Evolutionary conservation across 495 filamentous ascomycete genomes (phyloP).

Genomic region (Penicillium crystallinum): DNA sequence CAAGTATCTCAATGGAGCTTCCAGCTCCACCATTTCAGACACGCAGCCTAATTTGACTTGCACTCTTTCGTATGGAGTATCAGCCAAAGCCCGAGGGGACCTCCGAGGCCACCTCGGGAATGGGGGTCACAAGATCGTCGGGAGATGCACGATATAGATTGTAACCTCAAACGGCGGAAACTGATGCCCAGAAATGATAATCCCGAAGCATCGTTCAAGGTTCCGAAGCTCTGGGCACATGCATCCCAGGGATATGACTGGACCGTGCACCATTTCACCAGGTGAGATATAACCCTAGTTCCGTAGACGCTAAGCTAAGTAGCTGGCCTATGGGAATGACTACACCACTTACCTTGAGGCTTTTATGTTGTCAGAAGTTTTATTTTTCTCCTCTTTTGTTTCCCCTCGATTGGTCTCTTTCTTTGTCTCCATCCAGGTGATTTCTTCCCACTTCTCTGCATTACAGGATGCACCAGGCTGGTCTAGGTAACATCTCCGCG

Average conservation of each 20-base stretch:
- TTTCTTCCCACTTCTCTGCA: neutral
- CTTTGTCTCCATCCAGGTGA: neutral
- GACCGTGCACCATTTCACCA: slow-evolving; percentile 10
- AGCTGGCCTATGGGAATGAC: too few relatives aligned
- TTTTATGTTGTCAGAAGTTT: neutral
- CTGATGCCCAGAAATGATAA: neutral
- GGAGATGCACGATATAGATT: neutral
- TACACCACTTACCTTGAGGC: neutral
- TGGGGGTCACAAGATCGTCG: neutral
- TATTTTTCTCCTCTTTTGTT: neutral
- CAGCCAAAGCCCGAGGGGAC: too few relatives aligned
- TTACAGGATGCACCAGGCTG: slow-evolving; percentile 3
- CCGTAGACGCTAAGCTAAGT: slow-evolving; percentile 6
- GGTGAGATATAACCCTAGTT: slow-evolving; percentile 16
- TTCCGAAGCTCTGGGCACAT: slow-evolving; percentile 1
- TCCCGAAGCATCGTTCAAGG: neutral
- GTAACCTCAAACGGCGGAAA: neutral
- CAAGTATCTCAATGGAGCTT: slow-evolving; percentile 4
- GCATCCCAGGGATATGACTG: neutral
- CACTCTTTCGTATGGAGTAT: neutral
- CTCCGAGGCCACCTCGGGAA: too few relatives aligned
- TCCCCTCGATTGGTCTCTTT: neutral
- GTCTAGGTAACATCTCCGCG: slow-evolving; percentile 10
- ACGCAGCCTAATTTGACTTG: neutral
- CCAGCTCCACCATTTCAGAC: neutral